Base-by-base conservation (phyloP, 805 yeast species). In the Limtongia smithiae region DNA sequence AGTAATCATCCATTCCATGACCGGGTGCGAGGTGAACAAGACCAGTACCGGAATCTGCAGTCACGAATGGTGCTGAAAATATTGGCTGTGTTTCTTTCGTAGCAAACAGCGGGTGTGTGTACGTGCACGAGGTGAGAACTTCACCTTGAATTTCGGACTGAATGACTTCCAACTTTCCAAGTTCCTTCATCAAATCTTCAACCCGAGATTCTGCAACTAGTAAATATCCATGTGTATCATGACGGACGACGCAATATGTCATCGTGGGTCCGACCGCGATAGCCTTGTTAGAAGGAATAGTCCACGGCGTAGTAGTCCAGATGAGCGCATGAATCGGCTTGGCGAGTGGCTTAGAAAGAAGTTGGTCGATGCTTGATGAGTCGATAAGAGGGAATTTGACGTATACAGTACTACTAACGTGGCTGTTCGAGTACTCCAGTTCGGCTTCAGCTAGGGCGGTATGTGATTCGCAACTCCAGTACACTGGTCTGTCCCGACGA, bases 221-320 rank as follows among this genome's bases (percentile, higher is more conserved):
- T 1, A 85, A 50, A 28, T 67, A 58, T 7, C 79, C 84, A 12
- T 65, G 64, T 1, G 60, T 54, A 0, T 48, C 52, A 1, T 67
- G 59, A 28, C 63, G 59, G 4, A 79, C 65, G 11, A 84, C 56
- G 0, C 81, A 77, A 63, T 93, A 93, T 0, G 65, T 62, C 47
- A 85, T 69, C 0, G 73, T 67, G 24, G 77, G 67, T 60, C 87
- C 80, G 36, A 84, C 74, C 38, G 93, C 82, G 37, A 93, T 79
- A 0, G 97, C 97, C 54, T 76, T 74, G 63, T 93, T 93, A 0
- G 96, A 82, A 3, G 87, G 85, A 28, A 93, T 72, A 0, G 99
- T 93, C 99, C 99, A 93, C 0, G 98, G 97, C 1, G 98, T 93
- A 1, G 96, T 90, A 0, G 99, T 93, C 99, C 99, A 93, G 48